Evolutionary conservation across 2,329 filamentous ascomycete genomes (phyloP).

Genomic region (Xylaria sp.): DNA sequence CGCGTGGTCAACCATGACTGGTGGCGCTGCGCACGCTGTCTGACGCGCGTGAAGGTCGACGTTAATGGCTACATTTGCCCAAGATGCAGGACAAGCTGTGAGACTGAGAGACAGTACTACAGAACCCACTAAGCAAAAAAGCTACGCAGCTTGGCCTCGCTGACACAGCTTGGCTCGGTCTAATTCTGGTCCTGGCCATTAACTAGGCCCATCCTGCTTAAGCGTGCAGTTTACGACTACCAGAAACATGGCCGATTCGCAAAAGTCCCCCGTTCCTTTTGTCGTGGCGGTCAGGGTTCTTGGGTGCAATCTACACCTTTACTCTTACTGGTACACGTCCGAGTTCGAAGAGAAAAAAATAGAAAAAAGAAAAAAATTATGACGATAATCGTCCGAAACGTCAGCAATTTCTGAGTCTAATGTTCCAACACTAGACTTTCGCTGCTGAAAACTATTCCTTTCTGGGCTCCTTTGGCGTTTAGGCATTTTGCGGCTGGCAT

Average conservation of each 20-base stretch:
- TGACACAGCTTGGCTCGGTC: background rate
- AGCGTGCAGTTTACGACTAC: background rate
- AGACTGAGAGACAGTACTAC: conserved; percentile 45
- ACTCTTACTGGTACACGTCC: background rate
- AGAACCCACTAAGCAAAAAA: conserved; percentile 1
- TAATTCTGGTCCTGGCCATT: background rate
- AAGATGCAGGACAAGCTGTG: conserved; percentile 53
- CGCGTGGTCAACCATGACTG: conserved; percentile 49
- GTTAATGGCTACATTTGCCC: conserved; percentile 52
- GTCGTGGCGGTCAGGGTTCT: background rate
- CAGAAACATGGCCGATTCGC: background rate
- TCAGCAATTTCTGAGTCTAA: conserved; percentile 2
- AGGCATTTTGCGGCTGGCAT: conserved; percentile 9
- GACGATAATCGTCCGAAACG: background rate
- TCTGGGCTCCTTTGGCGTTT: conserved; percentile 8
- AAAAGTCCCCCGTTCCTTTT: background rate
- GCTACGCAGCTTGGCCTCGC: background rate
- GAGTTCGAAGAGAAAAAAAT: background rate
- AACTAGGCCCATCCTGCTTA: background rate
- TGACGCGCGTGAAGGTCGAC: conserved; percentile 51
- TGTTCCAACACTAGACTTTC: background rate
- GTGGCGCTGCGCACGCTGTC: conserved; percentile 62
- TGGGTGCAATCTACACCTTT: background rate
- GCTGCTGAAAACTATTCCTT: conserved; percentile 4
- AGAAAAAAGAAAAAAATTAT: background rate